phyloP scores from a whole-genome alignment of 495 filamentous ascomycete genomes.

The Rostrohypoxylon terebratum region DNA sequence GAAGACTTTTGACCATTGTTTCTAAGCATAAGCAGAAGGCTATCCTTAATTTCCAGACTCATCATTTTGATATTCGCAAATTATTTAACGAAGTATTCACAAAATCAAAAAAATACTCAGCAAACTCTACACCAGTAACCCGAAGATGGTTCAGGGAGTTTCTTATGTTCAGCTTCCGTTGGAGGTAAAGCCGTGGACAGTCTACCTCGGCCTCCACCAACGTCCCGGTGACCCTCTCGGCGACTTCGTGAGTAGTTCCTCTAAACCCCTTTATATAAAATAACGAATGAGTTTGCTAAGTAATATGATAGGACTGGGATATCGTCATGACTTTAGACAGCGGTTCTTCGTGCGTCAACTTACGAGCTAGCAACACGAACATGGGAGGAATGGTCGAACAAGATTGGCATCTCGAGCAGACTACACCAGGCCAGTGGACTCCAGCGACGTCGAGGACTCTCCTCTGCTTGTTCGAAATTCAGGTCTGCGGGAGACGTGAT shows the following conservation, averaged over 20 bases:
- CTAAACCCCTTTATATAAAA: neutral
- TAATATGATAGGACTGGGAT: neutral
- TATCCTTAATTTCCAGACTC: neutral
- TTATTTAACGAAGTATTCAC: neutral
- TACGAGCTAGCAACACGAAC: neutral
- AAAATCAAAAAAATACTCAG: neutral
- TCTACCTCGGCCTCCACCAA: conserved; percentile 10
- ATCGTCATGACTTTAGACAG: neutral
- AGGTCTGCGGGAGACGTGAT: neutral
- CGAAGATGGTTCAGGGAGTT: neutral
- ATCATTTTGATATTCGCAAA: neutral
- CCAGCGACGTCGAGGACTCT: neutral
- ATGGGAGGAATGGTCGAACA: no score
- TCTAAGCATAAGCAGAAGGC: neutral
- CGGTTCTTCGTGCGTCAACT: neutral
- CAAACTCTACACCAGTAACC: neutral
- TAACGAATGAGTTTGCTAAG: neutral
- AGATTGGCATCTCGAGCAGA: neutral
- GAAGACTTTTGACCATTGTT: neutral
- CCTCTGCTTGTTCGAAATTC: conserved; percentile 5
- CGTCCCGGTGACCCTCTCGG: neutral
- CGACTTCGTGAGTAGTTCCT: neutral
- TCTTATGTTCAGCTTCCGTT: neutral
- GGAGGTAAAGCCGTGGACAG: neutral
- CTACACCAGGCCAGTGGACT: neutral